Conservation (phyloP, 192 early-diverging fungal species). For the Powellomyces hirtus region DNA sequence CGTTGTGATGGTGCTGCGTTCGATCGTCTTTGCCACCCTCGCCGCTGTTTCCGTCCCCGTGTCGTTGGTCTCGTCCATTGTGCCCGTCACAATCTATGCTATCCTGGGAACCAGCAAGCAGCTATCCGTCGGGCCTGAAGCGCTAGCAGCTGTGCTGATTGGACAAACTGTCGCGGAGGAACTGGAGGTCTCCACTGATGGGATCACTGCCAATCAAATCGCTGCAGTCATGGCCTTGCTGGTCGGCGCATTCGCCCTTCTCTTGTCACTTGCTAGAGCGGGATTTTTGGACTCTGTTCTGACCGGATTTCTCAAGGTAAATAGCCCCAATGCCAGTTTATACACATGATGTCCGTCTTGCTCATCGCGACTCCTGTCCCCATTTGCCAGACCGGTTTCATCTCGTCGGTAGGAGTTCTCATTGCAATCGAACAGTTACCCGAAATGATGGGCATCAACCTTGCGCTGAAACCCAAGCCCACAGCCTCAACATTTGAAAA, state of each 20-base stretch:
- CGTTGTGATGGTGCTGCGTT: constrained; percentile 41
- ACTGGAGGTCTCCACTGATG: neutral
- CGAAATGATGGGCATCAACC: constrained; percentile 23
- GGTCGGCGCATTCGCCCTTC: constrained; percentile 29
- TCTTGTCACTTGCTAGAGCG: constrained; percentile 25
- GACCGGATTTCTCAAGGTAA: constrained; percentile 35
- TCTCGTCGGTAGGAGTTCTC: constrained; percentile 27
- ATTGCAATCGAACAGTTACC: constrained; percentile 44
- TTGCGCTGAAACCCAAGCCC: neutral
- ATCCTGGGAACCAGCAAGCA: constrained; percentile 40
- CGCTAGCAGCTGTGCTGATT: constrained; percentile 32
- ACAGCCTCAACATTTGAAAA: constrained; percentile 18
- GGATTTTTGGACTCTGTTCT: constrained; percentile 47
- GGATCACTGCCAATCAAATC: constrained; percentile 21
- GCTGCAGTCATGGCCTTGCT: constrained; percentile 28
- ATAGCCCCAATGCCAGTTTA: constrained; percentile 7
- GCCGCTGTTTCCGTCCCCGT: constrained; percentile 31
- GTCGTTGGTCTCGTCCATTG: constrained; percentile 38
- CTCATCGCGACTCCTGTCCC: neutral
- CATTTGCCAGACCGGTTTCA: constrained; percentile 11
- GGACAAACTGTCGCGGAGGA: constrained; percentile 27
- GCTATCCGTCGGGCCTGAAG: constrained; percentile 44
- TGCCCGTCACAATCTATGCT: constrained; percentile 43
- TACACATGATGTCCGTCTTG: neutral
- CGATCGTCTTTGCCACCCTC: constrained; percentile 40